Percentiles rank a stretch among this genome's conserved stretches.
Conservation (phyloP, 352 stramenopile genomes). For the Phytophthora megakarya region DNA sequence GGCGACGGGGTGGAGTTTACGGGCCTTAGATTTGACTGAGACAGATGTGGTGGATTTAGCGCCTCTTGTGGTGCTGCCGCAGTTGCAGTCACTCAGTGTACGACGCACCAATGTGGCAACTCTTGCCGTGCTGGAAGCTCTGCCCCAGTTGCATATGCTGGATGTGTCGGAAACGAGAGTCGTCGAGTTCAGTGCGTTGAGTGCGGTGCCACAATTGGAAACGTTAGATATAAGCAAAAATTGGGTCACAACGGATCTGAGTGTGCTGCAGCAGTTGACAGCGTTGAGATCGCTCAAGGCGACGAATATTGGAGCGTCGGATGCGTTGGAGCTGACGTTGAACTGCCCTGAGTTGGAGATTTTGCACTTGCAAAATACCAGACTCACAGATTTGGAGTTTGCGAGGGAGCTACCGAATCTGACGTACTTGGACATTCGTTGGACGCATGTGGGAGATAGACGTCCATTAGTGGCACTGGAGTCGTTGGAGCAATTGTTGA, state of each 20-base stretch:
- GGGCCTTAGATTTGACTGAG: slow-evolving; percentile 38
- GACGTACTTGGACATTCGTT: slow-evolving; percentile 50
- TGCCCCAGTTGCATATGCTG: slow-evolving; percentile 37
- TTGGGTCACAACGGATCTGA: slow-evolving; percentile 42
- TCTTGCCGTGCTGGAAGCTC: slow-evolving; percentile 33
- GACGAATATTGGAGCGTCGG: slow-evolving; percentile 40
- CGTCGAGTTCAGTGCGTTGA: slow-evolving; percentile 42
- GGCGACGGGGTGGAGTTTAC: slow-evolving; percentile 15
- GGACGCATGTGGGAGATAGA: slow-evolving; percentile 43
- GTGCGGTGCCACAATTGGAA: slow-evolving; percentile 27
- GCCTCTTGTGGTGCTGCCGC: slow-evolving; percentile 32
- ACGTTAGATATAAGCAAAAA: slow-evolving; percentile 56
- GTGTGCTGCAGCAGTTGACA: slow-evolving; percentile 34
- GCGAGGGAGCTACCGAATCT: slow-evolving; percentile 22
- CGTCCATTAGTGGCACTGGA: slow-evolving; percentile 36
- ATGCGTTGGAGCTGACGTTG: slow-evolving; percentile 38
- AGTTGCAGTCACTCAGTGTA: slow-evolving; percentile 44
- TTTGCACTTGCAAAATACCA: slow-evolving; percentile 50
- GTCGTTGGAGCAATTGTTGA: slow-evolving; percentile 44
- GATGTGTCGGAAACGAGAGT: slow-evolving; percentile 52
- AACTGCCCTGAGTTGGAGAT: slow-evolving; percentile 37
- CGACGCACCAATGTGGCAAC: slow-evolving; percentile 38
- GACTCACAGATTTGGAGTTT: slow-evolving; percentile 47
- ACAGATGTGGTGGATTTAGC: slow-evolving; percentile 41
- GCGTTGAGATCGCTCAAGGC: slow-evolving; percentile 43